Conservation (phyloP, 768 basidiomycete genomes). For the Stropharia rugosoannulata region DNA sequence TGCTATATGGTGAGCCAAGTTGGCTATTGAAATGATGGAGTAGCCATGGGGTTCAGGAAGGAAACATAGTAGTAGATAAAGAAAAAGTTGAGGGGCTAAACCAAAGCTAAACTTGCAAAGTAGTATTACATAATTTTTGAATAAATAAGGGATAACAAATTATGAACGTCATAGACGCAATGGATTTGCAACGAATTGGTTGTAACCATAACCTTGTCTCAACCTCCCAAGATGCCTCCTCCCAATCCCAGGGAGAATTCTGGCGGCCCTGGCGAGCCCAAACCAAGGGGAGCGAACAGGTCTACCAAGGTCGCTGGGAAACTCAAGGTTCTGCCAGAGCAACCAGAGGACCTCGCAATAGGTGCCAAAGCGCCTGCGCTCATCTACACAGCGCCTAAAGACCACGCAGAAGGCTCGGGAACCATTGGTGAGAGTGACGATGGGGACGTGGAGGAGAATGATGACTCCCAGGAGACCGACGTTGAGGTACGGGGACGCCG, state of each 20-base stretch:
- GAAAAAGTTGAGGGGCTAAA: no score
- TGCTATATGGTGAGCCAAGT: no score
- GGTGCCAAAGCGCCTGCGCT: conserved; percentile 21
- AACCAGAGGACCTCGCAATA: conserved; percentile 57
- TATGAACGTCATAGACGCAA: neutral
- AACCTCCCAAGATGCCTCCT: conserved; percentile 13
- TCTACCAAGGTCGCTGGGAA: conserved; percentile 83
- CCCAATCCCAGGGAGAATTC: conserved; percentile 18
- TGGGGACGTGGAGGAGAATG: conserved; percentile 62
- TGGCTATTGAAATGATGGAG: no score
- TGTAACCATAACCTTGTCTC: neutral
- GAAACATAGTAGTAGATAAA: no score
- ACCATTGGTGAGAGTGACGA: conserved; percentile 69
- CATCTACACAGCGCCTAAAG: conserved; percentile 29
- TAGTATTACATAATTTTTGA: no score
- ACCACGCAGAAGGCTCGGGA: conserved; percentile 45
- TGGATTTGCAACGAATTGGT: neutral
- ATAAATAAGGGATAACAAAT: no score
- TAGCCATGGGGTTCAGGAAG: no score
- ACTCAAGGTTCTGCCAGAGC: conserved; percentile 85
- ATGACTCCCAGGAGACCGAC: conserved; percentile 58
- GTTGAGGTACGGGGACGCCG: conserved; percentile 49
- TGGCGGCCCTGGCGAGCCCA: conserved; percentile 37
- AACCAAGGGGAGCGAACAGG: conserved; percentile 71
- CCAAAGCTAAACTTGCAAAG: no score